phyloP scores from a whole-genome alignment of 75 land plant species.

The Larix kaempferi region DNA sequence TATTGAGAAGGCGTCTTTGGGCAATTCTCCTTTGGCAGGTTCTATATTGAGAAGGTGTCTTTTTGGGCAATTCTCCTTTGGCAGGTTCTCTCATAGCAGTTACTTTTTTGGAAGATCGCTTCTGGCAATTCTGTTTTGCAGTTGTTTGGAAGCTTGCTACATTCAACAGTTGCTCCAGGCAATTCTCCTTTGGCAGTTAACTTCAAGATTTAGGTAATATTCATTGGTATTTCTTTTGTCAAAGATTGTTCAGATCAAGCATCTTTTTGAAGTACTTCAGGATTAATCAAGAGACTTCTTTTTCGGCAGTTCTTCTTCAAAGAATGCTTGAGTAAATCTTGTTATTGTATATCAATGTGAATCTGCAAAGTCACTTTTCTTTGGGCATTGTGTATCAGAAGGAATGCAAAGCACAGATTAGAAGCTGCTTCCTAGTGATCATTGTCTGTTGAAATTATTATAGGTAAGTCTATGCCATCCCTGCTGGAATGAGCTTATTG shows the following conservation, averaged over 20 bases:
- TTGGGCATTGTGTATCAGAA: not conserved
- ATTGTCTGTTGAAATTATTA: not conserved
- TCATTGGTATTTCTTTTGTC: not conserved
- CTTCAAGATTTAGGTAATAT: not conserved
- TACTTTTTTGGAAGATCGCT: not conserved
- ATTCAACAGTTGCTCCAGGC: conserved; percentile 15
- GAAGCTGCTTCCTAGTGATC: not conserved
- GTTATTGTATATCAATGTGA: not conserved
- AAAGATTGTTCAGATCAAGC: not conserved
- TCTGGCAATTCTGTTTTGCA: not conserved
- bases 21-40: conserved; percentile 11
- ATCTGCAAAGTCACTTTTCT: not conserved
- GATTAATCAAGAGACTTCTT: not conserved
- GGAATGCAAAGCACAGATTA: not conserved
- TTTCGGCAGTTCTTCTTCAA: conserved; percentile 10
- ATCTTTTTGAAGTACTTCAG: not conserved
- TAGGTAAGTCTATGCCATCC: not conserved
- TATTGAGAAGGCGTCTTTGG: conserved; percentile 17
- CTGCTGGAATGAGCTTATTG: no score
- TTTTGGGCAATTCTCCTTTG: not conserved
- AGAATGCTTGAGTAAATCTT: not conserved
- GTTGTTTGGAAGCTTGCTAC: conserved; percentile 8
- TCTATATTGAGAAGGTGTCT: not conserved
- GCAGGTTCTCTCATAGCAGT: not conserved
- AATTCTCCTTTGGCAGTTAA: conserved; percentile 53